Conservation (phyloP, 305 asterid genomes). For the Coffea humblotiana region DNA sequence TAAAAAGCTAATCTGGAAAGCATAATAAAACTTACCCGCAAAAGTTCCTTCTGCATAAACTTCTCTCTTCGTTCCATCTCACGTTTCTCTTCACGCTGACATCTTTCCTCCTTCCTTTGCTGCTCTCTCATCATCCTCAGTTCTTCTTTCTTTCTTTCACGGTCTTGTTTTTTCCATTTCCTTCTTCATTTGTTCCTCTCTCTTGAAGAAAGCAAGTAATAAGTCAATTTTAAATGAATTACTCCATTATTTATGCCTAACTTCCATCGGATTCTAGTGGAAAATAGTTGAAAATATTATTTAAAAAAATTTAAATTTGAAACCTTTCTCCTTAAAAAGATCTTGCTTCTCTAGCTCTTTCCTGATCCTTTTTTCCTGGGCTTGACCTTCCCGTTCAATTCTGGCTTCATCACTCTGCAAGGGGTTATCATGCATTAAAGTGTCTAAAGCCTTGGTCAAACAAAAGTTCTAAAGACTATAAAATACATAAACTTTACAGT, state of each 20-base stretch:
- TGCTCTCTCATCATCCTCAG: constrained; percentile 75
- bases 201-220: constrained; percentile 41
- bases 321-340: constrained; percentile 73
- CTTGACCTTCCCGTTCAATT: constrained; percentile 69
- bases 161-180: constrained; percentile 91
- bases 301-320: constrained; percentile 15
- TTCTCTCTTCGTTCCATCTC: constrained; percentile 96
- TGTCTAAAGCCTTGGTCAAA: background rate
- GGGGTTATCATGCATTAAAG: constrained; percentile 17
- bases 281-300: background rate
- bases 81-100: constrained; percentile 95
- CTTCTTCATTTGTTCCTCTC: constrained; percentile 89
- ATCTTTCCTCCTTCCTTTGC: constrained; percentile 87
- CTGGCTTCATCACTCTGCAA: constrained; percentile 70
- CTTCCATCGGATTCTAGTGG: constrained; percentile 6
- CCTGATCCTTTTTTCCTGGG: constrained; percentile 66
- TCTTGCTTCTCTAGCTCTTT: constrained; percentile 95
- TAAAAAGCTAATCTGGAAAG: constrained; percentile 8
- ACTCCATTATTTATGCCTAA: background rate
- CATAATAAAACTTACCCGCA: constrained; percentile 48
- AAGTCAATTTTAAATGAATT: constrained; percentile 26
- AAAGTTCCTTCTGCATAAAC: constrained; percentile 82
- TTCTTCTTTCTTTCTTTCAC: constrained; percentile 91
- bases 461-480: background rate
- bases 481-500: constrained; percentile 16